These are phyloP conservation scores for Pythium volutum DNA, from an alignment of 352 stramenopile species.

Conservation along the genomic window DNA sequence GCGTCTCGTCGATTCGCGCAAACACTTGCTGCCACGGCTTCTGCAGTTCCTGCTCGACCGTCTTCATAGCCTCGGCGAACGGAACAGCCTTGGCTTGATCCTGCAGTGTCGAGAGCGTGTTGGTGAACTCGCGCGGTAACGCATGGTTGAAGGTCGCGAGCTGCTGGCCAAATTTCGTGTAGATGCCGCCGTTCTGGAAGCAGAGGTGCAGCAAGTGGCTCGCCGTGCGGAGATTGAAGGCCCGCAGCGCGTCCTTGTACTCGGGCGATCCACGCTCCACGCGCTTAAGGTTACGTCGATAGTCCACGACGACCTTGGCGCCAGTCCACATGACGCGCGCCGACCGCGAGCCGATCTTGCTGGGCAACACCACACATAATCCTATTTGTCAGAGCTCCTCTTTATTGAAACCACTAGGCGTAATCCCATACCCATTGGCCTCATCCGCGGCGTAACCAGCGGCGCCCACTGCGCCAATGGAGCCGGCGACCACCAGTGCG, in stretches of 20 bases:
- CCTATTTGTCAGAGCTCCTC: neutral
- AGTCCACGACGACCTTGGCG: conserved; percentile 50
- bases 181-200: conserved; percentile 93
- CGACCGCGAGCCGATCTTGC: conserved; percentile 62
- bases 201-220: conserved; percentile 89
- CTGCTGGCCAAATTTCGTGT: conserved; percentile 98
- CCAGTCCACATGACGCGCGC: conserved; percentile 50
- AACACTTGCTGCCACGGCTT: conserved; percentile 86
- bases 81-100: conserved; percentile 85
- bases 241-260: conserved; percentile 58
- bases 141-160: conserved; percentile 96
- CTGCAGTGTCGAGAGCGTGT: conserved; percentile 89
- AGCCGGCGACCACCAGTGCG: conserved; percentile 1
- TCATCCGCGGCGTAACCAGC: conserved; percentile 40
- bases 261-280: conserved; percentile 37
- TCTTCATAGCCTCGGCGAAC: conserved; percentile 44
- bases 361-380: conserved; percentile 13
- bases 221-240: conserved; percentile 81
- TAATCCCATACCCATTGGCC: conserved; percentile 40
- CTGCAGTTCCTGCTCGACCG: conserved; percentile 63
- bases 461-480: conserved; percentile 17
- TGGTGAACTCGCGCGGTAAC: conserved; percentile 93
- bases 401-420: neutral
- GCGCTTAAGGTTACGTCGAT: conserved; percentile 44
- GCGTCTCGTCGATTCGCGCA: conserved; percentile 82